Conservation (phyloP, 179 eudicot species). For the Spergularia azorica region DNA sequence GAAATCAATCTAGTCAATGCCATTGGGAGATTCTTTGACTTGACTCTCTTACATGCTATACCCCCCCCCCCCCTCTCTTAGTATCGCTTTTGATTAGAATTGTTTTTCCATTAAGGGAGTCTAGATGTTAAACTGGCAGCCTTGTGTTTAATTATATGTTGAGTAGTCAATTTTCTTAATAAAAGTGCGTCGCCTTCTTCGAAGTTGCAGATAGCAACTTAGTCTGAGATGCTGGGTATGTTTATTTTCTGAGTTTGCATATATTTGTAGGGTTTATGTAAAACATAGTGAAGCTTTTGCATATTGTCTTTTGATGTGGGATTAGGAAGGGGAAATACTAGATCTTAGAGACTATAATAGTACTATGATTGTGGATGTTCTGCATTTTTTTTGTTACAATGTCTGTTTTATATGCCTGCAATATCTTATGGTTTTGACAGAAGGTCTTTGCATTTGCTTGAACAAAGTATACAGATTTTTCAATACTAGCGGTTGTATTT, state of each 20-base stretch:
- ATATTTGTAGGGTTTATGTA: not conserved
- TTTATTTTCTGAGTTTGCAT: not conserved
- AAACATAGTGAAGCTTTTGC: not conserved
- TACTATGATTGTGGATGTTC: not conserved
- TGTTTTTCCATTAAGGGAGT: not conserved
- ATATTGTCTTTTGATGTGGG: not conserved
- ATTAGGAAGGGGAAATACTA: not conserved
- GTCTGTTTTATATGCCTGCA: not conserved
- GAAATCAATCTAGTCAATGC: not conserved
- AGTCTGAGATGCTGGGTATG: not conserved
- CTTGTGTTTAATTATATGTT: not conserved
- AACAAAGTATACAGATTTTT: not conserved
- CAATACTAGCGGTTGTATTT: not conserved
- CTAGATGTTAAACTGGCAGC: not conserved
- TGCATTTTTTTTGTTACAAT: not conserved
- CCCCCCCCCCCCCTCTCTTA: not conserved
- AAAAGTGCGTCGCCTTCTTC: not conserved
- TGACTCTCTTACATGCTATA: not conserved
- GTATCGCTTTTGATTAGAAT: not conserved
- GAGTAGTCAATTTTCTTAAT: not conserved
- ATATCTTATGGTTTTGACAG: not conserved
- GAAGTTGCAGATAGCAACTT: not conserved
- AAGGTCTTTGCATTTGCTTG: not conserved
- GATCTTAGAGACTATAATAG: not conserved
- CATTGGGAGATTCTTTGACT: constrained; percentile 2